Base-by-base conservation (phyloP, 345 rosid species). In the Citrus trifoliata region DNA sequence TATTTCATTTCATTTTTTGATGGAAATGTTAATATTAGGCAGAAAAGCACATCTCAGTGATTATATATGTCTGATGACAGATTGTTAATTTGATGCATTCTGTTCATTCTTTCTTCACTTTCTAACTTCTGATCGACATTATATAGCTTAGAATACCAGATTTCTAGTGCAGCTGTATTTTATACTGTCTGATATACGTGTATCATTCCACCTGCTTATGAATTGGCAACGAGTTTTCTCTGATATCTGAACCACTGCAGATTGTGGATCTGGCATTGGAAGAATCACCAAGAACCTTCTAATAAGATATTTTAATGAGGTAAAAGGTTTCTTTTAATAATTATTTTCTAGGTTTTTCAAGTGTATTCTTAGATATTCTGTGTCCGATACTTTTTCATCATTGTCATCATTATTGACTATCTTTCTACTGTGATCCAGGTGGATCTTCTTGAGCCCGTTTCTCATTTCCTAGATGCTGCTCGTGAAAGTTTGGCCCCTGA, bases 371-470 rank as follows among this genome's bases (percentile, higher is more conserved):
- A 12, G 42, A 69, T 62, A 9, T 58, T n/a, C 71, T 33, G 28
- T 30, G 19, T 38, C 32, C 13, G 71, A 40, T 8, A 22, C 38
- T 67, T 28, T 33, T 8, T 67, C 55, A 67, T 71, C 46, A 71
- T 21, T n/a, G 28, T n/a, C 25, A 58, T 58, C 60, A 37, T 73
- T 59, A 7, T 33, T 30, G 2, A 10, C 28, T 19, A 62, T 46
- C 56, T 4, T 73, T 58, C 60, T 3, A 62, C 0, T 51, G 46
- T 46, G 37, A 37, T 83, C 53, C 85, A 96, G 98, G 97, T 96
- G 84, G 99, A 96, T 89, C 98, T 96, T 73, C 97, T 96, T 79
- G 99, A 96, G 87, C 99, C 99, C 12, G 97, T 93, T 38, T 86
- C 92, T 1, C 97, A 96, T 84, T 96, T 94, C 77, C 73, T 96